Evolutionary conservation across 2,329 filamentous ascomycete genomes (phyloP).

Genomic region (Cladosporium phlei): DNA sequence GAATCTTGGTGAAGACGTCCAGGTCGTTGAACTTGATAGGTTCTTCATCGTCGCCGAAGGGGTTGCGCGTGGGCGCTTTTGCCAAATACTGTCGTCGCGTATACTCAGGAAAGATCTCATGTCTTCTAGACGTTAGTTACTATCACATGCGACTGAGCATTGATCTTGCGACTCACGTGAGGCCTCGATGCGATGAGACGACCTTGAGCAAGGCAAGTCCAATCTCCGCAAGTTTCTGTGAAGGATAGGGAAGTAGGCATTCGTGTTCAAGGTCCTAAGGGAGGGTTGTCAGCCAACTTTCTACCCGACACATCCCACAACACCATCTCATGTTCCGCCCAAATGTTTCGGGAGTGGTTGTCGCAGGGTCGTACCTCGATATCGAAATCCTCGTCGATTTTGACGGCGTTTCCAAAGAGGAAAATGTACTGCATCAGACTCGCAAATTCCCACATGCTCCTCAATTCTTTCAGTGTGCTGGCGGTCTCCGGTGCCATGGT

Average conservation of each 20-base stretch:
- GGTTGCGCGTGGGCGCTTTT: slow-evolving; percentile 75
- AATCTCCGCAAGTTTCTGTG: slow-evolving; percentile 70
- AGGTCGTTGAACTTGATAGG: slow-evolving; percentile 74
- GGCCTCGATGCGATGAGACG: slow-evolving; percentile 85
- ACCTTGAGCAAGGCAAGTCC: slow-evolving; percentile 85
- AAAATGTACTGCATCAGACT: slow-evolving; percentile 91
- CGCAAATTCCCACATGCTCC: slow-evolving; percentile 94
- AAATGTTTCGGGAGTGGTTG: slow-evolving; percentile 12
- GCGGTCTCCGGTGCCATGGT: slow-evolving; percentile 23
- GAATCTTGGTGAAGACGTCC: slow-evolving; percentile 75
- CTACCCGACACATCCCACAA: too few species aligned
- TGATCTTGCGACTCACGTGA: slow-evolving; percentile 62
- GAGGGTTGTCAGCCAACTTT: too few species aligned
- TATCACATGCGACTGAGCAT: not conserved
- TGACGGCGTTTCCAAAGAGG: slow-evolving; percentile 82
- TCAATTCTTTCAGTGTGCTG: slow-evolving; percentile 61
- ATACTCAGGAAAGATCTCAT: slow-evolving; percentile 89
- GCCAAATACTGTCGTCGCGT: slow-evolving; percentile 79
- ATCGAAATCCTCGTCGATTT: slow-evolving; percentile 82
- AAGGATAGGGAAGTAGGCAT: slow-evolving; percentile 71
- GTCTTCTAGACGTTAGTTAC: slow-evolving; percentile 46
- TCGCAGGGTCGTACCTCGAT: slow-evolving; percentile 64
- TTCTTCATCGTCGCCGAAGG: slow-evolving; percentile 73
- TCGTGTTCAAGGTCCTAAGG: slow-evolving; percentile 78
- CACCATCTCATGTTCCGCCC: too few species aligned